Evolutionary conservation across 169 alveolate species (phyloP), one percentile per base, ranked within the genome.

Genomic region (Plasmodium relictum): DNA sequence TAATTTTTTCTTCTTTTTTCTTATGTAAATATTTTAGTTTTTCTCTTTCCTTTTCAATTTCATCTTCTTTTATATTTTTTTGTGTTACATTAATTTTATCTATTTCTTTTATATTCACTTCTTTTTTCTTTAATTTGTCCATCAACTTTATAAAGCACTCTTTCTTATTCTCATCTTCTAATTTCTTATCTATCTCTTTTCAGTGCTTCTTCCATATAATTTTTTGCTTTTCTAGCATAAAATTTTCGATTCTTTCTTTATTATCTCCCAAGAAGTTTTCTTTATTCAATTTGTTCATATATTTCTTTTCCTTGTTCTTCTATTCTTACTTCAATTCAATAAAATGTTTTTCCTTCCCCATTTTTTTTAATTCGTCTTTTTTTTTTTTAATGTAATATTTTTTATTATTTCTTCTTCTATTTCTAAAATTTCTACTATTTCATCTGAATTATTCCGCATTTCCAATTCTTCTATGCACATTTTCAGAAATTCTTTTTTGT

Each of bases 311-410:
- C 12, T 24, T 22, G 4, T 9, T 59, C 5, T 6, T 59, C 68
- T 39, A 59, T n/a, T 59, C 68, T 18, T n/a, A n/a, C 16, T 59
- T 59, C 68, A 59, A 59, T n/a, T 22, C 20, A 18, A n/a, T 8
- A 59, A 59, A 59, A 2, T 39, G 16, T 0, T 59, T 1, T 59
- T 59, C 37, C 0, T n/a, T n/a, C n/a, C n/a, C n/a, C n/a, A n/a
- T n/a, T n/a, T n/a, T n/a, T n/a, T n/a, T n/a, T n/a, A n/a, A n/a
- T n/a, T n/a, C n/a, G n/a, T n/a, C n/a, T n/a, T n/a, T n/a, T n/a
- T n/a, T n/a, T n/a, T n/a, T n/a, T n/a, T n/a, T n/a, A n/a, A n/a
- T n/a, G n/a, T n/a, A n/a, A n/a, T n/a, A 48, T 48, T 16, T 12
- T 16, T 56, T n/a, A 7, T n/a, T 16, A n/a, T 56, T n/a, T 4